Evolutionary conservation across 1,284 basidiomycete species (phyloP).

Genomic region (Apiotrichum veenhuisii): DNA sequence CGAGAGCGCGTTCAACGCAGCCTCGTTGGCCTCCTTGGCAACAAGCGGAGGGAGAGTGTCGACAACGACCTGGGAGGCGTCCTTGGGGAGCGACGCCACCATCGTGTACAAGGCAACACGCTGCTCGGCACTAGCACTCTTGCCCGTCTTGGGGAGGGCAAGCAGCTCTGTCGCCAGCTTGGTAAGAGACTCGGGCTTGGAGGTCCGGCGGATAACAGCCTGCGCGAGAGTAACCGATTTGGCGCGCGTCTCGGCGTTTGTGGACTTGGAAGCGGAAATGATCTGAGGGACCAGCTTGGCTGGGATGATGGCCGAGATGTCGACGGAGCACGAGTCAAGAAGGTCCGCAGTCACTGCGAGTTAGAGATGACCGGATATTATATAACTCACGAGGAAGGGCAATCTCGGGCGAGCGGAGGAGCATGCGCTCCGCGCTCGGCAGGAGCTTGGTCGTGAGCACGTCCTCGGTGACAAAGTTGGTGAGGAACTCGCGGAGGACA

Average conservation of each 20-base stretch:
- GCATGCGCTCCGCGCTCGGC: slow-evolving; percentile 44
- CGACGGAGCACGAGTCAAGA: slow-evolving; percentile 44
- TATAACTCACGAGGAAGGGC: slow-evolving; percentile 36
- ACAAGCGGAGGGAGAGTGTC: slow-evolving; percentile 61
- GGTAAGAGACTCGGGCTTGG: slow-evolving; percentile 38
- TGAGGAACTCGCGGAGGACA: slow-evolving; percentile 33
- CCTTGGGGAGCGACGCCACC: slow-evolving; percentile 59
- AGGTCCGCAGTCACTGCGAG: slow-evolving; percentile 38
- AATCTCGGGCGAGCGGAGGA: slow-evolving; percentile 45
- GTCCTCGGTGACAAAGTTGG: slow-evolving; percentile 31
- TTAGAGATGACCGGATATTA: neutral
- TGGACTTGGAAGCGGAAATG: slow-evolving; percentile 72
- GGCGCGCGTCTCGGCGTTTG: slow-evolving; percentile 61
- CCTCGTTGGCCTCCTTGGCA: slow-evolving; percentile 71
- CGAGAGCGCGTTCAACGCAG: slow-evolving; percentile 58
- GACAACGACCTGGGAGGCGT: slow-evolving; percentile 58
- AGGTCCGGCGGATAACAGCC: slow-evolving; percentile 52
- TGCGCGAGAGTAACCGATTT: slow-evolving; percentile 63
- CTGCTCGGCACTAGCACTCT: slow-evolving; percentile 80
- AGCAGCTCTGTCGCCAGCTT: slow-evolving; percentile 64
- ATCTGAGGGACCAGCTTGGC: slow-evolving; percentile 63
- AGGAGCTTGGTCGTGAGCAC: slow-evolving; percentile 37
- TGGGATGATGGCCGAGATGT: slow-evolving; percentile 58
- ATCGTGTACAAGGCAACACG: slow-evolving; percentile 76
- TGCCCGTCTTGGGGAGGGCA: slow-evolving; percentile 69